Percentiles rank a stretch among this genome's conserved stretches.
phyloP scores from a whole-genome alignment of 768 basidiomycete genomes.

The Tulasnella calospora region DNA sequence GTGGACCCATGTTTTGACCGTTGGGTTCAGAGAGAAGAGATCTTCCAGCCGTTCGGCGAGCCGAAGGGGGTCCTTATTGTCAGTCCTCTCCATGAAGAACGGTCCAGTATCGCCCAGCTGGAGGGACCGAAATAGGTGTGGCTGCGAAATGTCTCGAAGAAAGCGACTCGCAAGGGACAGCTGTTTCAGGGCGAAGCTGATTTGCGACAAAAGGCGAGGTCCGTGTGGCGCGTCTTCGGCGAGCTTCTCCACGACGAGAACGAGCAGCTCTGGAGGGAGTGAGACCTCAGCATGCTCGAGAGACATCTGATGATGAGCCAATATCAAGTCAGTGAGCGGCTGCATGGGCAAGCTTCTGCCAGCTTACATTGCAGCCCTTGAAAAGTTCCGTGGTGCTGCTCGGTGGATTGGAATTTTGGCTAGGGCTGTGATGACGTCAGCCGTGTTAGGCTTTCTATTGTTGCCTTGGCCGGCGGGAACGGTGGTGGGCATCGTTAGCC shows the following conservation, averaged over 20 bases:
- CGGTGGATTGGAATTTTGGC: background rate
- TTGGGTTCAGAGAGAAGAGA: background rate
- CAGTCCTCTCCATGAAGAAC: background rate
- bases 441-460: background rate
- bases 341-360: background rate
- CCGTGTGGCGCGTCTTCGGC: background rate
- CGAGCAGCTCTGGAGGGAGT: background rate
- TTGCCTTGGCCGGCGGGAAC: too few relatives aligned
- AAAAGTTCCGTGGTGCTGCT: too few relatives aligned
- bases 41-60: background rate
- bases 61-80: background rate
- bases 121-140: background rate
- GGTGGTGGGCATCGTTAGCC: background rate
- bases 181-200: background rate
- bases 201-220: background rate
- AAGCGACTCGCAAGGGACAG: background rate
- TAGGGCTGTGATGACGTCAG: background rate
- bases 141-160: background rate
- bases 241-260: background rate
- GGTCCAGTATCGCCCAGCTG: background rate
- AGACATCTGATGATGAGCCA: background rate
- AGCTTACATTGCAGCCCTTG: background rate
- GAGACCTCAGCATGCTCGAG: background rate
- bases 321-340: background rate
- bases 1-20: background rate